phyloP scores from a whole-genome alignment of 306 rosid species.

The Styphnolobium japonicum region DNA sequence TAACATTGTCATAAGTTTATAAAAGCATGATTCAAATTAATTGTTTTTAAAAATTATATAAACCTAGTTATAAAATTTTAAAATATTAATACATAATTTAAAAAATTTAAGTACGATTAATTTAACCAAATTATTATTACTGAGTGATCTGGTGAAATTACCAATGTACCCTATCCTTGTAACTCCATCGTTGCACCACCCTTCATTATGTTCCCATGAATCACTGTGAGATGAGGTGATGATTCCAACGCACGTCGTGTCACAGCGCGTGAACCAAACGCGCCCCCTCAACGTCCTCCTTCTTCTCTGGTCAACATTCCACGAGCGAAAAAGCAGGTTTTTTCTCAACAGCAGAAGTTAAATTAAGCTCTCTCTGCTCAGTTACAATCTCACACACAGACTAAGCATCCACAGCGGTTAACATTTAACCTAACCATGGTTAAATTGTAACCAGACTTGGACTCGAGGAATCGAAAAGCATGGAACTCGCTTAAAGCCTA shows the following conservation, averaged over 20 bases:
- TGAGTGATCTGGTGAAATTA: no score
- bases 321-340: constrained; percentile 44
- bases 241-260: not conserved
- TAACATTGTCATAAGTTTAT: no score
- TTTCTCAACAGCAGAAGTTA: constrained; percentile 22
- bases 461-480: not conserved
- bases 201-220: no score
- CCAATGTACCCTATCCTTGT: no score
- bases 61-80: no score
- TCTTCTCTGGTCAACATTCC: constrained; percentile 46
- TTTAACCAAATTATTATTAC: no score
- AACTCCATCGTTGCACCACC: no score
- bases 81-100: no score
- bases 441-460: not conserved
- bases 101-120: no score
- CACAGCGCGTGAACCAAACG: constrained; percentile 9
- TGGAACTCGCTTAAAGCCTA: constrained; percentile 10
- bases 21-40: no score
- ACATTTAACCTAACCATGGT: not conserved
- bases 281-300: not conserved
- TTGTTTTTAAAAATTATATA: no score
- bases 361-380: constrained; percentile 5
- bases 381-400: not conserved
- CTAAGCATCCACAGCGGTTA: not conserved
- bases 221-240: not conserved